Evolutionary conservation across 148 eudicot genomes (phyloP).

Genomic region (Rhododendron kiyosumense): DNA sequence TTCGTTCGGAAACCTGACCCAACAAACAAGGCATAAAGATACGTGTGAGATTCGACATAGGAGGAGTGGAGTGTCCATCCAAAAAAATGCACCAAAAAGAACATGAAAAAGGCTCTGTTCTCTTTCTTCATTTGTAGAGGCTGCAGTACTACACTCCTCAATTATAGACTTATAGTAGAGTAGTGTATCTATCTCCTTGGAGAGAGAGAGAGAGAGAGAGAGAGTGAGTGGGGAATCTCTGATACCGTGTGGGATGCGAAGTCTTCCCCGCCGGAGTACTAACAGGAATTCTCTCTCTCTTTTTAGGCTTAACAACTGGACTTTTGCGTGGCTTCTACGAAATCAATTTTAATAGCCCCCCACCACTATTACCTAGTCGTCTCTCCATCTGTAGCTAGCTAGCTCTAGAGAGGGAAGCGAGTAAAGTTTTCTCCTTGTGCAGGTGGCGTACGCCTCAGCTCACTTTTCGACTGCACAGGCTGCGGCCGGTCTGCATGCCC

Average conservation of each 20-base stretch:
- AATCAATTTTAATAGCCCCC: not conserved
- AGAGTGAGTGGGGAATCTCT: not conserved
- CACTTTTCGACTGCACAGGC: too few relatives aligned
- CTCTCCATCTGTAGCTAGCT: not conserved
- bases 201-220: not conserved
- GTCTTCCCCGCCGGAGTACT: not conserved
- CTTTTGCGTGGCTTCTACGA: not conserved
- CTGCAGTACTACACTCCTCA: not conserved
- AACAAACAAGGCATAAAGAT: not conserved
- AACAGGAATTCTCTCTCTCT: not conserved
- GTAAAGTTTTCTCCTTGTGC: not conserved
- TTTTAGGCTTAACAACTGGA: not conserved
- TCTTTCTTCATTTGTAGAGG: not conserved
- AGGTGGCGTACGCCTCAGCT: too few relatives aligned
- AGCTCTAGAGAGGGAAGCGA: not conserved
- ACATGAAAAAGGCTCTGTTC: not conserved
- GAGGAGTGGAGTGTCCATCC: not conserved
- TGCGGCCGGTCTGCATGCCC: too few relatives aligned
- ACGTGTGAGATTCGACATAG: not conserved
- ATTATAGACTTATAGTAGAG: too few relatives aligned
- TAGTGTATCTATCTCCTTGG: not conserved
- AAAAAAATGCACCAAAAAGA: not conserved
- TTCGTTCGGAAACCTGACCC: too few relatives aligned
- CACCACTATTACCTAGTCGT: not conserved
- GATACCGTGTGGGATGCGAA: not conserved